These are phyloP conservation scores for Monilinia laxa DNA, from an alignment of 2,329 filamentous ascomycete species.

Conservation along the genomic window DNA sequence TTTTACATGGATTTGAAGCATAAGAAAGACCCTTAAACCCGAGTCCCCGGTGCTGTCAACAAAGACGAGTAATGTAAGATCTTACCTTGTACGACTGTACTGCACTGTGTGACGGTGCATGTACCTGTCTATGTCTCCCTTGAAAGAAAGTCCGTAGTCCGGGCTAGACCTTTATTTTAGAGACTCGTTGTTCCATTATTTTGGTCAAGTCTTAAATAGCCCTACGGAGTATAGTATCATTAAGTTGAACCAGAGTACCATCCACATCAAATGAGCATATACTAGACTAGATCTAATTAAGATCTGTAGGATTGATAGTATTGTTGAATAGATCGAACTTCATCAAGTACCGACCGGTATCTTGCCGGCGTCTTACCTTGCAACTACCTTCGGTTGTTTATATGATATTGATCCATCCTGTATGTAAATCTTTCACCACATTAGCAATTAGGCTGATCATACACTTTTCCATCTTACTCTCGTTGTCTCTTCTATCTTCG, in stretches of 20 bases:
- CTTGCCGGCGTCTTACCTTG: too few species aligned
- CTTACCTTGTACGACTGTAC: too few species aligned
- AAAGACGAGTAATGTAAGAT: not conserved
- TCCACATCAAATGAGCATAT: too few species aligned
- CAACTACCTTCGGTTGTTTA: not conserved
- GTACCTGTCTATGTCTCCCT: not conserved
- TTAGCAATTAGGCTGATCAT: not conserved
- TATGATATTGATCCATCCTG: not conserved
- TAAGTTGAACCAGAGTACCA: too few species aligned
- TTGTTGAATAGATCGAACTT: too few species aligned
- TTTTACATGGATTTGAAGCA: too few species aligned
- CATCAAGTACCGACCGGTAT: too few species aligned
- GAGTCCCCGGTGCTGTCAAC: not conserved
- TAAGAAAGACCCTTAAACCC: too few species aligned
- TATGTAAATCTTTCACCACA: not conserved
- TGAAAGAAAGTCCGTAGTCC: not conserved
- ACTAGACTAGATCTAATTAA: not conserved
- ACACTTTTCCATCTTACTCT: not conserved
- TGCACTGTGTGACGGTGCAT: too few species aligned
- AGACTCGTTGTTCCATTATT: not conserved
- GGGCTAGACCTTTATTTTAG: not conserved
- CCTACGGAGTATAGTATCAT: not conserved
- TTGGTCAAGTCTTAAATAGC: not conserved
- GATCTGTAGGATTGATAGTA: not conserved
- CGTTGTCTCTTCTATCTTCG: not conserved